Evolutionary conservation across 345 rosid genomes (phyloP).

Genomic region (Corchorus capsularis): DNA sequence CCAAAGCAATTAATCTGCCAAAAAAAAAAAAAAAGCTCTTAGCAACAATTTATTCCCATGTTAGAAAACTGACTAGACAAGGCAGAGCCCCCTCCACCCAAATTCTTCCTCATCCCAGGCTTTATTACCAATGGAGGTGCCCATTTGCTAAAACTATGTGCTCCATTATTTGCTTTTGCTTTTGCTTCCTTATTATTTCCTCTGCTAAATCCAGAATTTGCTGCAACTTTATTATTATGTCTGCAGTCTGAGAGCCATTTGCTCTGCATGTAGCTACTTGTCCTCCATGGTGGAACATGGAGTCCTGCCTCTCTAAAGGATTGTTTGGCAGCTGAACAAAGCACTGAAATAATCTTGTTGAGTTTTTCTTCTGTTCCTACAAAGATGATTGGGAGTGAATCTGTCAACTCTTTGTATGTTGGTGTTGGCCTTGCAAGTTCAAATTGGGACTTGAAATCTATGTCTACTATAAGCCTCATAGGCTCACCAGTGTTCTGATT

Average conservation of each 20-base stretch:
- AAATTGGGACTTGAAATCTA: conserved; percentile 62
- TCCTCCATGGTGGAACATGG: conserved; percentile 68
- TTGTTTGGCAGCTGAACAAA: conserved; percentile 53
- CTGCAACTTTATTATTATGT: not conserved
- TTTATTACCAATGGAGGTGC: conserved; percentile 32
- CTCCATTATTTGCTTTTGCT: conserved; percentile 15
- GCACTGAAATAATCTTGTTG: conserved; percentile 35
- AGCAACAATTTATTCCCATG: conserved; percentile 51
- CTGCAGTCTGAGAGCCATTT: conserved; percentile 42
- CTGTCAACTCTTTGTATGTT: conserved; percentile 39
- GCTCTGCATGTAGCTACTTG: conserved; percentile 47
- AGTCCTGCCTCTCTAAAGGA: conserved; percentile 53
- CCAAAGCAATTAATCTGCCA: not conserved
- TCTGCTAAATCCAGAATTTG: not conserved
- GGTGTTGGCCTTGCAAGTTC: conserved; percentile 62
- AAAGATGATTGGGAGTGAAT: conserved; percentile 46
- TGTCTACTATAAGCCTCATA: conserved; percentile 51
- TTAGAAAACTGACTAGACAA: conserved; percentile 50
- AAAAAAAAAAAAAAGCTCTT: not conserved
- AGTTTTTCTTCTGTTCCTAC: conserved; percentile 51
- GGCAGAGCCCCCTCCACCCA: conserved; percentile 38
- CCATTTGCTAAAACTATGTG: conserved; percentile 17
- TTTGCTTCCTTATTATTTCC: not conserved
- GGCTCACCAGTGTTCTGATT: not conserved
- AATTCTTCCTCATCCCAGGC: conserved; percentile 17